Percentiles rank a stretch among this genome's conserved stretches.
These are phyloP conservation scores for Amanita subjunquillea DNA, from an alignment of 768 basidiomycete genomes.

Conservation along the genomic window DNA sequence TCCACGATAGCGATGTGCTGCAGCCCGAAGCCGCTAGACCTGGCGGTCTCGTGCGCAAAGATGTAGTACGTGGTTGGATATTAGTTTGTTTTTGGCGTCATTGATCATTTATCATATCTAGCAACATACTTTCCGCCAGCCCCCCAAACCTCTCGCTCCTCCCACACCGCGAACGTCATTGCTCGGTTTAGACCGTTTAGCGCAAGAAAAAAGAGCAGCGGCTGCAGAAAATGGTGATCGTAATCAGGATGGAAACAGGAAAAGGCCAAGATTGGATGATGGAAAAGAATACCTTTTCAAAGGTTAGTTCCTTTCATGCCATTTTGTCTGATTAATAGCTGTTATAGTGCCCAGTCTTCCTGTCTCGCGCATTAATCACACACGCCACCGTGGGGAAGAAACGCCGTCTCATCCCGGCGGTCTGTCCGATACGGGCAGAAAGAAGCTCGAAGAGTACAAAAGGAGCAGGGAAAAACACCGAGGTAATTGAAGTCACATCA, in stretches of 20 bases:
- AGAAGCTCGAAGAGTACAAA: conserved; percentile 69
- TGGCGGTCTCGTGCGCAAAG: conserved; percentile 70
- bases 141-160: conserved; percentile 62
- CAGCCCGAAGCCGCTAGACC: conserved; percentile 69
- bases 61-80: conserved; percentile 35
- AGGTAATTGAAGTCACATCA: conserved; percentile 28
- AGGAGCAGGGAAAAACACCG: conserved; percentile 57
- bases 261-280: conserved; percentile 55
- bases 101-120: conserved; percentile 17
- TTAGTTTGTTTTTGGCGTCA: background rate
- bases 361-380: conserved; percentile 36
- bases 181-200: conserved; percentile 82
- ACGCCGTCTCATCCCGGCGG: conserved; percentile 93
- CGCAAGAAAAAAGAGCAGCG: conserved; percentile 76
- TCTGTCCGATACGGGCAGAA: conserved; percentile 64
- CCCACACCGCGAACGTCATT: conserved; percentile 71
- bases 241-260: conserved; percentile 38
- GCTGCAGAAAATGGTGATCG: conserved; percentile 31
- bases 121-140: conserved; percentile 77
- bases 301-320: conserved; percentile 34
- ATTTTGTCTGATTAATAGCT: conserved; percentile 5
- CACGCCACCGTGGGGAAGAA: conserved; percentile 73
- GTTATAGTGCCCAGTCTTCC: conserved; percentile 74
- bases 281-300: conserved; percentile 75
- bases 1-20: conserved; percentile 73